These are phyloP conservation scores for Dendrobium officinale DNA, from an alignment of 106 monocot genomes.

Conservation along the genomic window DNA sequence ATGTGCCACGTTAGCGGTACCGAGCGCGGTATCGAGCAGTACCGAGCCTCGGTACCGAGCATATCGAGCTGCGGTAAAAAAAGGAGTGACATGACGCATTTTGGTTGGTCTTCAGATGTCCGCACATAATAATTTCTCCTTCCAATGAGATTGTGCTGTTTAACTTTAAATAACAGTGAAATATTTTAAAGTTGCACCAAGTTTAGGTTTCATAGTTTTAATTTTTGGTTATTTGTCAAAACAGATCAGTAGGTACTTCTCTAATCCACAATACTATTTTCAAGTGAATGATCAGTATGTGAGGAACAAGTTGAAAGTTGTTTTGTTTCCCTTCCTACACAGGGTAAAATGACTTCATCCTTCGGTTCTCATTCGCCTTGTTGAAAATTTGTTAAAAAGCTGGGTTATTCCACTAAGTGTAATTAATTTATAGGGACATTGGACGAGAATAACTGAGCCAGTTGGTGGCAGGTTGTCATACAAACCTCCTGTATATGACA, in stretches of 20 bases:
- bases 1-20: no score
- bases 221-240: neutral
- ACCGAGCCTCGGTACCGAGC: no score
- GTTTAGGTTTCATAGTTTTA: neutral
- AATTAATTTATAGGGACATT: constrained; percentile 23
- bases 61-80: no score
- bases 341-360: constrained; percentile 14
- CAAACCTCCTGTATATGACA: constrained; percentile 38
- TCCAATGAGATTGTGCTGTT: neutral
- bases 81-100: no score
- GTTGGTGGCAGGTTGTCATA: constrained; percentile 39
- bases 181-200: neutral
- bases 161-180: neutral
- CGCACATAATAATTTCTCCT: no score
- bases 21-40: no score
- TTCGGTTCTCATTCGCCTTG: neutral
- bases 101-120: no score
- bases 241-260: constrained; percentile 40
- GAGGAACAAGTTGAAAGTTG: constrained; percentile 21
- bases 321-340: constrained; percentile 32
- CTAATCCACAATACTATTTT: constrained; percentile 34
- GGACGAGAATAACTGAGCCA: constrained; percentile 36
- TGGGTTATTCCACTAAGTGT: neutral
- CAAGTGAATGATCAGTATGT: constrained; percentile 28
- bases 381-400: neutral